Base-by-base conservation (phyloP, 73 alveolate genomes). In the Uronychia binucleata region DNA sequence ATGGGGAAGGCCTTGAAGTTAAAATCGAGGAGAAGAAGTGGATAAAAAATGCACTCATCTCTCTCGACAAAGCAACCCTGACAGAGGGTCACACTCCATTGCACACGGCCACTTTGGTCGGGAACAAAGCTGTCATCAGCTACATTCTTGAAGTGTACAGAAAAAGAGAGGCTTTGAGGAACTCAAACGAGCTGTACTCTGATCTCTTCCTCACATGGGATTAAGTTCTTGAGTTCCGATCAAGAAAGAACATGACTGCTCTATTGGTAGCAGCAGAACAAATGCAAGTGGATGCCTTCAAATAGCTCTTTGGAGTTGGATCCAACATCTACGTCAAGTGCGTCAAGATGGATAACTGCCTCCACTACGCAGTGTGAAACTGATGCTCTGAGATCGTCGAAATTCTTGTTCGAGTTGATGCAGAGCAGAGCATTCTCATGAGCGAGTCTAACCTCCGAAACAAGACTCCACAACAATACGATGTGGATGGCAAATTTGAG, bases 291-390 rank as follows among this genome's bases (percentile, higher is more conserved):
- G 67, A 46, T 11, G 67, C 67, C 1, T 13, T 75, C 29, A 26
- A 75, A 75, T 35, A 5, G 25, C 58, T 75, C 27, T 30, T 28
- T 27, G 1, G 19, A 28, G 81, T 5, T 28, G 81, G 81, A 75
- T 28, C 81, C 29, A 75, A 75, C 58, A 30, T 75, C 27, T 75
- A 28, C 58, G 81, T 30, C 30, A 8, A 75, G 30, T 75, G 81
- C 32, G 5, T 58, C n/a, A 75, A 75, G 1, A 26, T 75, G 57
- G 28, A 75, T 28, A 75, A 75, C 30, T 26, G 59, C 58, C 81
- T 75, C 81, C 81, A 75, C 32, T 75, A 75, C 27, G 81, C 81
- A 26, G 58, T 30, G 25, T 8, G n/a, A 1, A 75, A 75, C 27
- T 26, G 32, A 26, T 26, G 32, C 27, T 28, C 25, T 28, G 81